These are phyloP conservation scores for Bisporella sp. DNA, from an alignment of 2,329 filamentous ascomycete species.

Conservation along the genomic window DNA sequence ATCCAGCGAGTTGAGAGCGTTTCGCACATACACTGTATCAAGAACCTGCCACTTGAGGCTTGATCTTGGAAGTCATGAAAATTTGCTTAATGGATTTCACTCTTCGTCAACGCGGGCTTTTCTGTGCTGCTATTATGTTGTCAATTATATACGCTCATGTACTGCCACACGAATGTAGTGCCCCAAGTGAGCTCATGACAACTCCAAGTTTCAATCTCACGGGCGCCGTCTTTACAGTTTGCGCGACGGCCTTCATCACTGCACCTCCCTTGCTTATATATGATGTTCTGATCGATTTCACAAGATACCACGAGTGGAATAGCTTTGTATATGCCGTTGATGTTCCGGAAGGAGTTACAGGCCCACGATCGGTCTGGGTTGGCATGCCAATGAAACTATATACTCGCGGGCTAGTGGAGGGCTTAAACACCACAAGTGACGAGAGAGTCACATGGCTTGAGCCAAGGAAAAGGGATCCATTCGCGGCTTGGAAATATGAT, in stretches of 20 bases:
- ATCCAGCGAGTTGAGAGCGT: too few species aligned
- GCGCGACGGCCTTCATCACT: constrained; percentile 5
- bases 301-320: constrained; percentile 7
- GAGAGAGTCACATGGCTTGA: constrained; percentile 7
- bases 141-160: neutral
- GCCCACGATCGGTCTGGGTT: constrained; percentile 5
- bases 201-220: constrained; percentile 6
- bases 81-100: too few species aligned
- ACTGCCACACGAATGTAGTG: constrained; percentile 4
- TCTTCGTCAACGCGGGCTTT: too few species aligned
- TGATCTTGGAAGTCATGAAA: too few species aligned
- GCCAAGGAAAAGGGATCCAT: neutral
- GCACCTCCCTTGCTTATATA: constrained; percentile 1
- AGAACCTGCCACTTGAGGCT: too few species aligned
- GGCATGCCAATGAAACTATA: constrained; percentile 11
- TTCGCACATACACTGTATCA: too few species aligned
- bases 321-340: constrained; percentile 10
- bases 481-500: constrained; percentile 4
- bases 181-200: constrained; percentile 3
- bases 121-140: too few species aligned
- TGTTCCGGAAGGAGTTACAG: constrained; percentile 4
- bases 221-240: constrained; percentile 8
- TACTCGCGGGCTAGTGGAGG: constrained; percentile 4
- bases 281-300: constrained; percentile 6
- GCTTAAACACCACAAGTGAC: constrained; percentile 5